A percentile compares a stretch with the other conserved stretches of the same genome.
These are phyloP conservation scores for Trametes gibbosa DNA, from an alignment of 768 basidiomycete genomes.

Conservation along the genomic window DNA sequence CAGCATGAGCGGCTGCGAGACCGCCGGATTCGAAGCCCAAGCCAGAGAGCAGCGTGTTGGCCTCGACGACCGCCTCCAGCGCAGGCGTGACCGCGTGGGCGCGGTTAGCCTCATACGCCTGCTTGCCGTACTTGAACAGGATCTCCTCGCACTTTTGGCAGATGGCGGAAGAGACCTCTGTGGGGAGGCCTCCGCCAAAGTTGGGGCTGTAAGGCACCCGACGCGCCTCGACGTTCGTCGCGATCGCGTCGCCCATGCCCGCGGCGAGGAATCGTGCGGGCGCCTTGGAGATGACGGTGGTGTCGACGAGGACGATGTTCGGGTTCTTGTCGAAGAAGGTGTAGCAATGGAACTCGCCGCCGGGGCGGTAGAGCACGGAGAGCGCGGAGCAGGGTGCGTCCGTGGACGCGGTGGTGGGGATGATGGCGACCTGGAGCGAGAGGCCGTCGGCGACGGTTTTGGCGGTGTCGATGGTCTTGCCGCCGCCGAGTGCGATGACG, in stretches of 20 bases:
- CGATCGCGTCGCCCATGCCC: slow-evolving; percentile 33
- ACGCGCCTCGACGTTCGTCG: slow-evolving; percentile 33
- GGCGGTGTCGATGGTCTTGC: slow-evolving; percentile 32
- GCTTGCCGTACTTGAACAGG: slow-evolving; percentile 31
- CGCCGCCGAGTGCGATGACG: slow-evolving; percentile 32
- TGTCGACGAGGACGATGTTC: slow-evolving; percentile 30
- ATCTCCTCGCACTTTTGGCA: slow-evolving; percentile 34
- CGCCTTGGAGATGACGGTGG: slow-evolving; percentile 29
- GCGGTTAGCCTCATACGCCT: slow-evolving; percentile 32
- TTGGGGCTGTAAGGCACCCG: slow-evolving; percentile 25
- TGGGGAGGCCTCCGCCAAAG: slow-evolving; percentile 30
- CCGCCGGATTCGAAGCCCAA: slow-evolving; percentile 33
- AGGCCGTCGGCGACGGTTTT: slow-evolving; percentile 31
- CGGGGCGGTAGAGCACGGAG: slow-evolving; percentile 32
- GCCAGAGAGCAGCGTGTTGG: slow-evolving; percentile 31
- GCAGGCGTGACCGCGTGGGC: slow-evolving; percentile 30
- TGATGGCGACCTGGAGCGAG: slow-evolving; percentile 25
- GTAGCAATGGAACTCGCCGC: slow-evolving; percentile 31
- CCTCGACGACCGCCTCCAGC: slow-evolving; percentile 33
- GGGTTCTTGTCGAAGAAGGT: slow-evolving; percentile 31
- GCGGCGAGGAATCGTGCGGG: slow-evolving; percentile 31
- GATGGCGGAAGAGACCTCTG: slow-evolving; percentile 29
- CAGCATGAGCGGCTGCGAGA: slow-evolving; percentile 32
- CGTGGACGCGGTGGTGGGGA: slow-evolving; percentile 33
- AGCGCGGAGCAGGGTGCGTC: slow-evolving; percentile 34